Evolutionary conservation across 176 grass and related monocot species (phyloP).

Genomic region (Typha latifolia): DNA sequence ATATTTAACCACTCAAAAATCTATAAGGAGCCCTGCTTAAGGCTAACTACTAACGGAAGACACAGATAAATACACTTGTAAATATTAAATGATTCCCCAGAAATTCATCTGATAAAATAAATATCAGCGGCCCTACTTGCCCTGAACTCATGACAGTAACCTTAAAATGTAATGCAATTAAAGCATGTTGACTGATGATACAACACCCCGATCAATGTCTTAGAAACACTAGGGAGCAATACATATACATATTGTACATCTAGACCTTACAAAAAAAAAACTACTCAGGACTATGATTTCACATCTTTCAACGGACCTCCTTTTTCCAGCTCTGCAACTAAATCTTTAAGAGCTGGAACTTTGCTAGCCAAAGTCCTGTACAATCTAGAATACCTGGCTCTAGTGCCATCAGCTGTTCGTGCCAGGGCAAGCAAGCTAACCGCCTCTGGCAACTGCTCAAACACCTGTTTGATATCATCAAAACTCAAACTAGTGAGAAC

Average conservation of each 20-base stretch:
- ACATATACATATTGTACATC: slow-evolving; percentile 9
- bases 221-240: slow-evolving; percentile 16
- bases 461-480: slow-evolving; percentile 66
- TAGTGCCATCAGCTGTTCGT: slow-evolving; percentile 78
- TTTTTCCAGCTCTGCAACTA: slow-evolving; percentile 72
- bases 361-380: slow-evolving; percentile 93
- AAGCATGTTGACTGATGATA: too few relatives aligned
- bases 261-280: slow-evolving; percentile 43
- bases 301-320: slow-evolving; percentile 85
- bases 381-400: slow-evolving; percentile 98
- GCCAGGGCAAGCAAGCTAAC: slow-evolving; percentile 91
- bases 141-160: too few relatives aligned
- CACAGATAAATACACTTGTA: too few relatives aligned
- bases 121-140: too few relatives aligned
- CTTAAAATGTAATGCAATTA: too few relatives aligned
- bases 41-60: too few relatives aligned
- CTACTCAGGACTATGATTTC: slow-evolving; percentile 42
- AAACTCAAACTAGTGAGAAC: slow-evolving; percentile 77
- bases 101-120: too few relatives aligned
- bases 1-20: too few relatives aligned
- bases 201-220: slow-evolving; percentile 1
- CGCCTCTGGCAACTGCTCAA: slow-evolving; percentile 84
- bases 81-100: too few relatives aligned
- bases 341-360: slow-evolving; percentile 81
- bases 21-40: too few relatives aligned